phyloP scores from a whole-genome alignment of 2,329 filamentous ascomycete species.

The Dactylella cylindrospora region DNA sequence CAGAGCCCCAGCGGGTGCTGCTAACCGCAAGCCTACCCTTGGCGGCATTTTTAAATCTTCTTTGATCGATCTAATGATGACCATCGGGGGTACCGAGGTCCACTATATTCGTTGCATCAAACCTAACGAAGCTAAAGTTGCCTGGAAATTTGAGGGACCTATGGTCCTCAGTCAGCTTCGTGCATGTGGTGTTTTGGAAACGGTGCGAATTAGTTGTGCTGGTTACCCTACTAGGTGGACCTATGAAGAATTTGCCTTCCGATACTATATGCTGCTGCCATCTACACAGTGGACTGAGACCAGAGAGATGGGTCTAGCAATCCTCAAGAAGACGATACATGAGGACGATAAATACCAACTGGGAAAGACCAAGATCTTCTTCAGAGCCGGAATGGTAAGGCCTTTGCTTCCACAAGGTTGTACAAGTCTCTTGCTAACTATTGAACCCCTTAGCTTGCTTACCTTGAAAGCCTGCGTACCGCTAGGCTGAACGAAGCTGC shows the following conservation, averaged over 20 bases:
- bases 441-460: conserved; percentile 63
- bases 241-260: conserved; percentile 94
- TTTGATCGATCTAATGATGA: conserved; percentile 94
- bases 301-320: conserved; percentile 87
- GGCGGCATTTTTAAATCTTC: conserved; percentile 99
- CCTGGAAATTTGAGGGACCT: conserved; percentile 97
- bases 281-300: conserved; percentile 85
- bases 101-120: conserved; percentile 99
- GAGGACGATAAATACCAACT: conserved; percentile 86
- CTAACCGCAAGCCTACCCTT: conserved; percentile 93
- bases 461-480: conserved; percentile 90
- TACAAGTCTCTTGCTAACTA: conserved; percentile 8
- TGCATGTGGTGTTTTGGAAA: conserved; percentile 98
- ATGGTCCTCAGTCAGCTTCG: conserved; percentile 98
- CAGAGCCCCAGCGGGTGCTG: conserved; percentile 78
- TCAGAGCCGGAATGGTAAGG: conserved; percentile 83
- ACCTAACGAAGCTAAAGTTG: conserved; percentile 92
- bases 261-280: conserved; percentile 96
- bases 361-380: conserved; percentile 98
- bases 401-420: conserved; percentile 1
- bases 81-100: conserved; percentile 96
- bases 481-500: conserved; percentile 88
- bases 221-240: conserved; percentile 98
- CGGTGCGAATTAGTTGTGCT: conserved; percentile 93
- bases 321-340: conserved; percentile 76